Base-by-base conservation (phyloP, 805 yeast genomes). In the Teunomyces barrocoloradensis region DNA sequence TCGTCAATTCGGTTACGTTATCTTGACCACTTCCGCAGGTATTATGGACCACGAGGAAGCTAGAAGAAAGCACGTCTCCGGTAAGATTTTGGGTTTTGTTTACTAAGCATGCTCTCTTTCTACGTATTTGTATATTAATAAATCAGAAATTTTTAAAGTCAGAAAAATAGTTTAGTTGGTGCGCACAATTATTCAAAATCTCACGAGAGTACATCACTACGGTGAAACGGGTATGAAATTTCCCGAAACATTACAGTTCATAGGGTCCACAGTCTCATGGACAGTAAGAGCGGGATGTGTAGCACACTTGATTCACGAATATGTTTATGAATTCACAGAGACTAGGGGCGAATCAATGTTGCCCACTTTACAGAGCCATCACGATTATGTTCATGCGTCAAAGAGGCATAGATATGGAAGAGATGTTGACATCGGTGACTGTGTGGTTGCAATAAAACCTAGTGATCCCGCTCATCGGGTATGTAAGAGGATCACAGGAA, bases 301-400 rank as follows among this genome's bases (percentile, higher is more conserved):
- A 52, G 61, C 75, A 11, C 97, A 91, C 64, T 69, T 90, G 9
- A 61, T 84, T 6, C 87, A 81, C 53, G 81, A 81, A 34, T 78
- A 83, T 59, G 66, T 85, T 13, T 85, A 81, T 59, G 96, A 88
- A 59, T 81, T 85, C 61, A 79, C 90, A 6, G 89, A 83, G 57
- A 89, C 98, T 0, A 73, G 83, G 53, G 99, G 99, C 1, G 97
- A 90, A 60, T 87, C 96, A 23, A 94, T 94, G 99, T 75, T 94
- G 34, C 97, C 98, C 0, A 90, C 98, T 0, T 66, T 94, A 18
- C 82, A 84, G 44, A 80, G 84, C 7, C 68, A 77, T 18, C 79
- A 85, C 43, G 97, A 92, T 63, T 89, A 78, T 62, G 96, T 89
- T 11, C 87, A 87, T 54, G 87, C 88, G 1, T 71, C 82, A 54